Evolutionary conservation across 495 filamentous ascomycete genomes (phyloP), one percentile per base, ranked within the genome.

Genomic region (Astrothelium macrocarpum): DNA sequence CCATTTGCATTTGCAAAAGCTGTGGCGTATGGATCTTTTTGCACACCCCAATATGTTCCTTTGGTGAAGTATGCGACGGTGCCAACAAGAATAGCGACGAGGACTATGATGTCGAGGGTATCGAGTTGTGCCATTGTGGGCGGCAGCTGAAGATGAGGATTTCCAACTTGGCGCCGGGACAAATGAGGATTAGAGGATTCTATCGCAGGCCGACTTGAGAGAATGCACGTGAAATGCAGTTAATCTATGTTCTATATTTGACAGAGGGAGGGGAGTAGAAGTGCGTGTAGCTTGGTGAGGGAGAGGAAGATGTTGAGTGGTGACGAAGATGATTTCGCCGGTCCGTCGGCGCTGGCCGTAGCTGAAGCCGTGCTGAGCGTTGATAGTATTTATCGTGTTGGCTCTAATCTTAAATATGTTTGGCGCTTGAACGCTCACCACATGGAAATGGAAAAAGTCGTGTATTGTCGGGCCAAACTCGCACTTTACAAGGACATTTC

Each of bases 41-140:
- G 80, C 32, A 89, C 78, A 12, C 83, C 91, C 94, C 94, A 98
- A 73, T 90, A 85, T 64, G 85, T 90, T 65, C 94, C 94, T 74
- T 98, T 97, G 65, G 95, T 97, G 78, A 98, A 93, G 78, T 97
- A 98, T 72, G 92, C 94, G 59, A 90, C 75, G 62, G 90, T 96
- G 64, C 91, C 94, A 60, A 95, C 74, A 32, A 97, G 80, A 65
- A 97, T 85, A 64, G 80, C 85, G 64, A 81, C 84, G 66, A 98
- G 88, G 80, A 98, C 94, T 68, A 95, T 75, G 65, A 97, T 78
- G 80, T 98, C 94, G 77, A 97, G 80, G 2, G 90, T 95, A 72
- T 98, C 94, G 71, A 98, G 87, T 82, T 96, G 90, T 66, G 92
- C 89, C 94, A 98, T 98, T 65, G 62, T 79, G 67, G 5, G 23